Base-by-base conservation (phyloP, 1,139 yeast genomes). In the Starmera stellimalicola region DNA sequence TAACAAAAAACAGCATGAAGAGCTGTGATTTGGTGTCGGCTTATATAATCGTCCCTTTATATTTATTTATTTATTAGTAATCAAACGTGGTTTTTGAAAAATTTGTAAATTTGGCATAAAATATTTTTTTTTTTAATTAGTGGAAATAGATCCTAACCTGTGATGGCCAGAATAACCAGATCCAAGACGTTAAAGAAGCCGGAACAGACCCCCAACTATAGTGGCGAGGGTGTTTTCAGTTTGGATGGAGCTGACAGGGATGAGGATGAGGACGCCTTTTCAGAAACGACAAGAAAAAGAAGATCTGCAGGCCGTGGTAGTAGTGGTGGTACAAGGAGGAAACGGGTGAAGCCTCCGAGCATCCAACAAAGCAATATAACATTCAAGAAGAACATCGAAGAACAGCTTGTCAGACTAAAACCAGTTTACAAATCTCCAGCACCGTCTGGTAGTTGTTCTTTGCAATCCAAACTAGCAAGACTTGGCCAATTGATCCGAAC, bases 1-100 rank as follows among this genome's bases (percentile, higher is more conserved):
- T 22, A n/a, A n/a, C n/a, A n/a, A n/a, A n/a, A 32, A 26, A 18
- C 37, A 28, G 5, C 36, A 26, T 19, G 48, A 47, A 29, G 49
- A 47, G 30, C 33, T 45, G 27, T 44, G 29, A 30, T 22, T 30
- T 29, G 23, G n/a, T n/a, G n/a, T 29, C 20, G 9, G 10, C 6
- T 33, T 4, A 11, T 19, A 8, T 19, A 10, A 9, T 28, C 19
- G 14, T 18, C 14, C 7, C 29, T 15, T 7, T 9, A 6, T 5
- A 8, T 18, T 3, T 8, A 17, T 11, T 14, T 12, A 9, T 7
- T 16, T n/a, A n/a, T n/a, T n/a, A n/a, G n/a, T n/a, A n/a, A n/a
- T n/a, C n/a, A n/a, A n/a, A n/a, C n/a, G n/a, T n/a, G n/a, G n/a
- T n/a, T n/a, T n/a, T n/a, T n/a, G n/a, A n/a, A n/a, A n/a, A n/a